Conservation (phyloP, 129 eudicot species). For the Escallonia rubra region DNA sequence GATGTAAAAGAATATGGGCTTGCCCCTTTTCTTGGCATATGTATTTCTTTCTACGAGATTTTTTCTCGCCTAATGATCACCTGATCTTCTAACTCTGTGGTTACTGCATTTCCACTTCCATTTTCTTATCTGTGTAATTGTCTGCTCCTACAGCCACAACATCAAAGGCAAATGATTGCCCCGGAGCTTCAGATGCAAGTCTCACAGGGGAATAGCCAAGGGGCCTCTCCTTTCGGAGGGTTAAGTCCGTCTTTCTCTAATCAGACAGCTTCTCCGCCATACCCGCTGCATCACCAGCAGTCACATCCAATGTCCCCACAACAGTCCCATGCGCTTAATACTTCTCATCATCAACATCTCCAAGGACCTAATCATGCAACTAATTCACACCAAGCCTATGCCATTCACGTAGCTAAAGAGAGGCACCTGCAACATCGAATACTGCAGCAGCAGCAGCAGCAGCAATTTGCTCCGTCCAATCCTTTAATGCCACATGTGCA, state of each 20-base stretch:
- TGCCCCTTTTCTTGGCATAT: too few species aligned
- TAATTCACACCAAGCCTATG: slow-evolving; percentile 58
- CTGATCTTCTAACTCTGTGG: not conserved
- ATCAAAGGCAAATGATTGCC: slow-evolving; percentile 50
- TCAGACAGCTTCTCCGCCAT: slow-evolving; percentile 49
- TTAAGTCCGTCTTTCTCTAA: slow-evolving; percentile 42
- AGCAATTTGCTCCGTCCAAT: slow-evolving; percentile 54
- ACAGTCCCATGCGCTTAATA: slow-evolving; percentile 48
- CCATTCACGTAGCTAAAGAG: slow-evolving; percentile 69
- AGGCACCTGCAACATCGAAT: slow-evolving; percentile 67
- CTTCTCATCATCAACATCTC: slow-evolving; percentile 60
- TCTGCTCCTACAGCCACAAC: slow-evolving; percentile 42
- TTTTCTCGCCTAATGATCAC: too few species aligned
- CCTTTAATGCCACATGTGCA: slow-evolving; percentile 56
- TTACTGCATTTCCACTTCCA: not conserved
- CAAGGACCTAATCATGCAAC: slow-evolving; percentile 54
- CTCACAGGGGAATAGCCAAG: slow-evolving; percentile 54
- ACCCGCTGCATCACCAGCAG: slow-evolving; percentile 53
- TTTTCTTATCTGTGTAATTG: not conserved
- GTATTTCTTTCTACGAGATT: too few species aligned
- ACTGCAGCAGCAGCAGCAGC: slow-evolving; percentile 50
- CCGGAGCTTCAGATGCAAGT: slow-evolving; percentile 62
- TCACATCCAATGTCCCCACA: slow-evolving; percentile 66
- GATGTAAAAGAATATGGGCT: too few species aligned
- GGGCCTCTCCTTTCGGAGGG: slow-evolving; percentile 47